Evolutionary conservation across 2,329 filamentous ascomycete species (phyloP), one percentile per base, ranked within the genome.

Genomic region (Cladophialophora immunda): DNA sequence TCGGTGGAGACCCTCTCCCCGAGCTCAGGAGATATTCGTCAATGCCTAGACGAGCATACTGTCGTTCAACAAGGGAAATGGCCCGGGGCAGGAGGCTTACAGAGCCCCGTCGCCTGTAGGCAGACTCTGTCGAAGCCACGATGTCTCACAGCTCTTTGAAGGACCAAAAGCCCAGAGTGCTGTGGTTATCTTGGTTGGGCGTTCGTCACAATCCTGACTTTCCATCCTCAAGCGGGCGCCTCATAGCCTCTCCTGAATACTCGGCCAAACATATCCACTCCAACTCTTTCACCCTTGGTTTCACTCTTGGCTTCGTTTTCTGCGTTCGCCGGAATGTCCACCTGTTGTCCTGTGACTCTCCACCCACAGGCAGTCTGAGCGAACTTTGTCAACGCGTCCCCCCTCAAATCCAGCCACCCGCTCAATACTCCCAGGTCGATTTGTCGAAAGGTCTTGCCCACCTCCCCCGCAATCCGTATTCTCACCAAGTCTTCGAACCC

Each of bases 271-370:
- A 81, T 81, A 54, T 83, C 81, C 50, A 83, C 74, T 19, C 78
- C 81, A n/a, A 99, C 95, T 72, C 95, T 94, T 85, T 99, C 95
- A 75, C 94, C 88, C 76, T 97, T 96, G 79, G 97, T 92, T 47
- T 93, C 91, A 80, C 95, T 95, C 85, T 96, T 93, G 53, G 93
- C 95, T 87, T 98, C 94, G 79, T 97, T 97, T 82, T 99, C 95
- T 77, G 95, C 92, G 84, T 99, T 99, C 76, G 90, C 84, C 64
- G 95, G 95, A 64, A 99, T 87, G 79, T 88, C 87, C 70, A 97
- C 89, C 68, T 76, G 81, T 45, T 78, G 77, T 32, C 84, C 84
- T 68, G 92, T 90, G 50, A 97, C 85, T 74, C 87, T 87, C 93
- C 94, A 99, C 71, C 91, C 92, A 76, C 91, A 95, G 11, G 94